Percentiles rank a stretch among this genome's conserved stretches.
phyloP scores from a whole-genome alignment of 1,139 yeast species.

The Ogataea hybrid region DNA sequence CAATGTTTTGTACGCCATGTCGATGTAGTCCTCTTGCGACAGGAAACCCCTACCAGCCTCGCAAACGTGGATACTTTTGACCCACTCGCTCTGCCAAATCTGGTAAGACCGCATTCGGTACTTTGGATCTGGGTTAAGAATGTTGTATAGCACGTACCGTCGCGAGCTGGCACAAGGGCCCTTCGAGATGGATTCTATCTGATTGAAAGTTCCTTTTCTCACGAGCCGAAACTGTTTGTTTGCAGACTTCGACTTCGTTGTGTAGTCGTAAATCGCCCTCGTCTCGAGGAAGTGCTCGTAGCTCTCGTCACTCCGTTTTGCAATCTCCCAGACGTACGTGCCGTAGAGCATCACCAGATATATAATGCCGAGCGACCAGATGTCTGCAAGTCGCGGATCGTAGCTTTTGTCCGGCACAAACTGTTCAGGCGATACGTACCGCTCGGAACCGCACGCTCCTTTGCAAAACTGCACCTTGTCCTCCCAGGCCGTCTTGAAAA shows the following conservation, averaged over 20 bases:
- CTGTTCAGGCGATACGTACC: slow-evolving; percentile 76
- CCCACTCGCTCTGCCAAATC: slow-evolving; percentile 37
- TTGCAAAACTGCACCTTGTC: slow-evolving; percentile 47
- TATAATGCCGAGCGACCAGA: slow-evolving; percentile 69
- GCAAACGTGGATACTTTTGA: slow-evolving; percentile 32
- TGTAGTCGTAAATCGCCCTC: slow-evolving; percentile 33
- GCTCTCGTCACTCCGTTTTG: slow-evolving; percentile 37
- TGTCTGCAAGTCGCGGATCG: slow-evolving; percentile 61
- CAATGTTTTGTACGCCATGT: slow-evolving; percentile 30
- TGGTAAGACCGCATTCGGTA: slow-evolving; percentile 40
- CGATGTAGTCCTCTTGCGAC: slow-evolving; percentile 30
- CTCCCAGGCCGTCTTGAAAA: slow-evolving; percentile 71
- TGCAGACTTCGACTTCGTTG: slow-evolving; percentile 19
- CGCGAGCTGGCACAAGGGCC: slow-evolving; percentile 41
- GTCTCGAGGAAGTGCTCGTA: slow-evolving; percentile 33
- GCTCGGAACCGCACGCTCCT: slow-evolving; percentile 75
- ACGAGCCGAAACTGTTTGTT: slow-evolving; percentile 31
- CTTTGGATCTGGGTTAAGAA: slow-evolving; percentile 54
- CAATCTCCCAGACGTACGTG: slow-evolving; percentile 50
- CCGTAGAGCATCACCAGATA: slow-evolving; percentile 53
- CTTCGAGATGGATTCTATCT: slow-evolving; percentile 32
- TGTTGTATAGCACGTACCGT: slow-evolving; percentile 51
- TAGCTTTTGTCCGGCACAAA: slow-evolving; percentile 42
- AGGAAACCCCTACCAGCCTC: slow-evolving; percentile 35
- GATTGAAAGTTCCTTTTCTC: slow-evolving; percentile 31